phyloP scores from a whole-genome alignment of 2,329 filamentous ascomycete species.

The Cryphonectria nitschkei region DNA sequence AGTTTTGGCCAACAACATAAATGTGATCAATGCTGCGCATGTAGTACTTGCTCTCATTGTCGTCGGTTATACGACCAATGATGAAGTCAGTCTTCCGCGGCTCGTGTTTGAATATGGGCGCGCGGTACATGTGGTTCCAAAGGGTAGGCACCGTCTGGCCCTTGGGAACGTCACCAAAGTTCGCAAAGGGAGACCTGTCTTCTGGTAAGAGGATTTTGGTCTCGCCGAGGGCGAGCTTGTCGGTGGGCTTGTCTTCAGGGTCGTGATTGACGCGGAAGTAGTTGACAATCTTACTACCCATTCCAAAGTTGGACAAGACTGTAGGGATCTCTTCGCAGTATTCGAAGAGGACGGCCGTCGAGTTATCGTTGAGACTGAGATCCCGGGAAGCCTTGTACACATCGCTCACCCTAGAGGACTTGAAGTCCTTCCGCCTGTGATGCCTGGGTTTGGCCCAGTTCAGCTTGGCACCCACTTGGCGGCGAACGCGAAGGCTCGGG shows the following conservation, averaged over 20 bases:
- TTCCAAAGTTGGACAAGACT: constrained; percentile 93
- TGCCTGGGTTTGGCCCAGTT: constrained; percentile 72
- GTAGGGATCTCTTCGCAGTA: constrained; percentile 94
- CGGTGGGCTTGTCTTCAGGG: constrained; percentile 73
- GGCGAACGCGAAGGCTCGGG: constrained; percentile 74
- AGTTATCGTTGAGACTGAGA: constrained; percentile 86
- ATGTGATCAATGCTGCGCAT: constrained; percentile 89
- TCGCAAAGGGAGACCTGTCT: constrained; percentile 93
- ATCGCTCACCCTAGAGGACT: constrained; percentile 76
- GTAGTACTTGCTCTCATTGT: constrained; percentile 75
- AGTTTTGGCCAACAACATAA: constrained; percentile 88
- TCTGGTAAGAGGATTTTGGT: constrained; percentile 86
- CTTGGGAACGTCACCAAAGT: constrained; percentile 90
- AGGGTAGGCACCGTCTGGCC: constrained; percentile 89
- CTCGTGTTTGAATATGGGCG: constrained; percentile 88
- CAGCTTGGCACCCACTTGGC: constrained; percentile 67
- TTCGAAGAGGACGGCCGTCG: constrained; percentile 84
- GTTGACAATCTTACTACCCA: constrained; percentile 95
- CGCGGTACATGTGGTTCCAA: constrained; percentile 93
- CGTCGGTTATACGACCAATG: constrained; percentile 80
- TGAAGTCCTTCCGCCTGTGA: constrained; percentile 81
- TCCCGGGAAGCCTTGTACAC: constrained; percentile 82
- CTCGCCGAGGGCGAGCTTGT: constrained; percentile 86
- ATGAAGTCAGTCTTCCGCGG: constrained; percentile 83
- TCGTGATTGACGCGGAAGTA: constrained; percentile 84